Evolutionary conservation across 2,329 filamentous ascomycete species (phyloP).

Genomic region (Seiridium cupressi): DNA sequence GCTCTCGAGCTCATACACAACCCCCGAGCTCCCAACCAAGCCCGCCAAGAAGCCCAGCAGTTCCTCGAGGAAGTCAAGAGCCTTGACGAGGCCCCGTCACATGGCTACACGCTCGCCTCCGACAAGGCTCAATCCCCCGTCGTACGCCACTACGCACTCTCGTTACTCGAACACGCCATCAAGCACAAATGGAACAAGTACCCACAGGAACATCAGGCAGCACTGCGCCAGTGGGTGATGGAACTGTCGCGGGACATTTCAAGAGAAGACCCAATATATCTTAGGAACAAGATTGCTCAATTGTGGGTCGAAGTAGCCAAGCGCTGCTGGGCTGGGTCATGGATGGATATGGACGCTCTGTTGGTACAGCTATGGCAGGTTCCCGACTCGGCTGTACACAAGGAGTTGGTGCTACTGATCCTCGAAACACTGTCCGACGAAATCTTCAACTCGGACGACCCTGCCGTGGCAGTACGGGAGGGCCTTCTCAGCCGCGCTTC

Average conservation of each 20-base stretch:
- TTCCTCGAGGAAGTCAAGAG: constrained; percentile 88
- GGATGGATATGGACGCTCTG: constrained; percentile 90
- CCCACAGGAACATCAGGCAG: constrained; percentile 62
- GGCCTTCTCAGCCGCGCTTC: constrained; percentile 83
- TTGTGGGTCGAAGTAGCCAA: constrained; percentile 95
- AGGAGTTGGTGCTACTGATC: constrained; percentile 84
- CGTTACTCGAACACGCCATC: constrained; percentile 85
- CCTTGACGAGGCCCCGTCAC: constrained; percentile 69
- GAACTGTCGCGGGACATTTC: constrained; percentile 55
- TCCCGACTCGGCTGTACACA: constrained; percentile 60
- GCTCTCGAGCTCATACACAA: constrained; percentile 88
- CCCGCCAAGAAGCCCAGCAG: constrained; percentile 76
- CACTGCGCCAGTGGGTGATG: constrained; percentile 74
- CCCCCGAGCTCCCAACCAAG: constrained; percentile 75
- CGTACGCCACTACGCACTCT: constrained; percentile 91
- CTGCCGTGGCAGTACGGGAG: constrained; percentile 78
- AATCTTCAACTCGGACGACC: constrained; percentile 87
- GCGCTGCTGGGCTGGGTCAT: constrained; percentile 86
- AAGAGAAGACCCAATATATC: constrained; percentile 72
- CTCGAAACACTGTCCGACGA: constrained; percentile 93
- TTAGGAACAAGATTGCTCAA: constrained; percentile 91
- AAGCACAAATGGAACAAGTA: constrained; percentile 81
- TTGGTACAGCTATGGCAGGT: constrained; percentile 81
- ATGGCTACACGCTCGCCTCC: constrained; percentile 80
- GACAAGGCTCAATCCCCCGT: constrained; percentile 73